Conservation (phyloP, 768 basidiomycete species). For the Mycena vitilis region DNA sequence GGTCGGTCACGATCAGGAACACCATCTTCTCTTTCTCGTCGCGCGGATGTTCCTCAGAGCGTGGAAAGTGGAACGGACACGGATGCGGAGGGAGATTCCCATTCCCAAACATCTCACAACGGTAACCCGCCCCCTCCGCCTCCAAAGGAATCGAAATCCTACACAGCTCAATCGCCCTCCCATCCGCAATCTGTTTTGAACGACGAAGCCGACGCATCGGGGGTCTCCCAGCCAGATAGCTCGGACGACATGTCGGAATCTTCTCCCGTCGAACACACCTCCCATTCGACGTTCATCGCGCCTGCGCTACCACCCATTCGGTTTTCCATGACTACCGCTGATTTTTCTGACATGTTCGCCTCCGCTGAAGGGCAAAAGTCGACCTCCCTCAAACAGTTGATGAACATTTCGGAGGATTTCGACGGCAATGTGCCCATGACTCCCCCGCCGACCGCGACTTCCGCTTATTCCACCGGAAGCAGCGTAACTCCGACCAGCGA, state of each 20-base stretch:
- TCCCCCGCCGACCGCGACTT: slow-evolving; percentile 50
- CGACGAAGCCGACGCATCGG: slow-evolving; percentile 36
- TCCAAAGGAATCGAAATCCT: slow-evolving; percentile 29
- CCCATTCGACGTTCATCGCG: slow-evolving; percentile 83
- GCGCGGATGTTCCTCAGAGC: slow-evolving; percentile 76
- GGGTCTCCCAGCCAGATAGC: slow-evolving; percentile 49
- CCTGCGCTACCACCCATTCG: slow-evolving; percentile 91
- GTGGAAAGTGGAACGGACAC: slow-evolving; percentile 83
- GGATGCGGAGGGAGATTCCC: slow-evolving; percentile 65
- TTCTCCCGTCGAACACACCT: slow-evolving; percentile 73
- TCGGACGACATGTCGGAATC: slow-evolving; percentile 65
- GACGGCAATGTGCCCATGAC: slow-evolving; percentile 43
- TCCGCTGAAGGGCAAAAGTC: slow-evolving; percentile 65
- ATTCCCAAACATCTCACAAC: slow-evolving; percentile 6
- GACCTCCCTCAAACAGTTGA: slow-evolving; percentile 57
- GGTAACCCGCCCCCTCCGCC: slow-evolving; percentile 39
- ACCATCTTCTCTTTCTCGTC: slow-evolving; percentile 59
- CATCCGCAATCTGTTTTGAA: slow-evolving; percentile 37
- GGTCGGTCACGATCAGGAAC: slow-evolving; percentile 63
- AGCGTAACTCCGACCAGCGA: slow-evolving; percentile 44
- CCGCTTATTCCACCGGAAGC: slow-evolving; percentile 36
- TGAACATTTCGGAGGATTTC: slow-evolving; percentile 53
- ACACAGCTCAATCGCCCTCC: slow-evolving; percentile 11
- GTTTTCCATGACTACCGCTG: slow-evolving; percentile 86
- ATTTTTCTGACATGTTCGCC: slow-evolving; percentile 81